A percentile compares a stretch with the other conserved stretches of the same genome.
Evolutionary conservation across 345 rosid genomes (phyloP).

Genomic region (Cardamine resedifolia): DNA sequence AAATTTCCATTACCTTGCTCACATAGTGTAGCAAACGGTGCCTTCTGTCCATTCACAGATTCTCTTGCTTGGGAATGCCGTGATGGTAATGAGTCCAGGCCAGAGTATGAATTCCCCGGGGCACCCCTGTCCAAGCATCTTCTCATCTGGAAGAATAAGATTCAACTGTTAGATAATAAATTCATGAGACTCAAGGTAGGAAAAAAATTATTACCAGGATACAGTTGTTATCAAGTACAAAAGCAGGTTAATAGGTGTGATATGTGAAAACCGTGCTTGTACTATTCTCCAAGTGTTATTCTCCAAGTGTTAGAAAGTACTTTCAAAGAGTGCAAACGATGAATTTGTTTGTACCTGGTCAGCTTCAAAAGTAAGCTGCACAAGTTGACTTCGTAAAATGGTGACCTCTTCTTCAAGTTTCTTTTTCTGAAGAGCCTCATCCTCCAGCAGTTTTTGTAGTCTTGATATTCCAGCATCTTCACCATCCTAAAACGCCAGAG

Average conservation of each 20-base stretch:
- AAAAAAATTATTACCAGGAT: constrained; percentile 2
- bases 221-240: constrained; percentile 18
- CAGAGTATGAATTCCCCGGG: constrained; percentile 50
- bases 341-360: constrained; percentile 69
- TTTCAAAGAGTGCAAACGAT: not conserved
- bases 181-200: not conserved
- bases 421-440: constrained; percentile 68
- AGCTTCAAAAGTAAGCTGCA: constrained; percentile 86
- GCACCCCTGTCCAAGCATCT: constrained; percentile 63
- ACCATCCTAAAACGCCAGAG: constrained; percentile 52
- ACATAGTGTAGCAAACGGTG: constrained; percentile 69
- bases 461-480: constrained; percentile 67
- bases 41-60: constrained; percentile 64
- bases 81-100: constrained; percentile 53
- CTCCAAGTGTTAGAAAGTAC: not conserved
- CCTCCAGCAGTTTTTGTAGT: constrained; percentile 75
- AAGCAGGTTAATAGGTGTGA: not conserved
- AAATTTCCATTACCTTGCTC: constrained; percentile 73
- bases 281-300: not conserved
- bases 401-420: constrained; percentile 85
- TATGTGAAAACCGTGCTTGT: not conserved
- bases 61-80: constrained; percentile 59
- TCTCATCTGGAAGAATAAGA: constrained; percentile 52
- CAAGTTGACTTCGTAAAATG: constrained; percentile 68
- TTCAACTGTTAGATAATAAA: constrained; percentile 8